Conservation (phyloP, 192 early-diverging fungal species). For the Irineochytrium annulatum region DNA sequence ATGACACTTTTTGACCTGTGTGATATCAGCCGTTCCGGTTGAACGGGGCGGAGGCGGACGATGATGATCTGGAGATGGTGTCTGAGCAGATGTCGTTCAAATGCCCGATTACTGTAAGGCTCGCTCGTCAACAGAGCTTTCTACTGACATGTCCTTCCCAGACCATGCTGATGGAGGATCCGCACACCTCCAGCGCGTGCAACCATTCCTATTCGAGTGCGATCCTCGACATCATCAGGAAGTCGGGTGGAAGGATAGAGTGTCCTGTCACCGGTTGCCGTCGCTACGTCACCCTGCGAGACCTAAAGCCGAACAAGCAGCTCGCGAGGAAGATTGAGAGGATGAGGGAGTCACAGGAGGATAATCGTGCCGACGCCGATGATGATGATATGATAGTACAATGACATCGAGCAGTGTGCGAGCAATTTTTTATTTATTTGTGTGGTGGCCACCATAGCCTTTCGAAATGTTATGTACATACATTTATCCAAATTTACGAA, state of each 20-base stretch:
- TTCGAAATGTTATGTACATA: too few relatives aligned
- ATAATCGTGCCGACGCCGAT: neutral
- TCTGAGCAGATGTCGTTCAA: conserved; percentile 3
- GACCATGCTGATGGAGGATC: neutral
- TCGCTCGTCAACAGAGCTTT: neutral
- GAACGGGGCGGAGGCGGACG: neutral
- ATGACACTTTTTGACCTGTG: neutral
- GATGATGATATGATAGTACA: too few relatives aligned
- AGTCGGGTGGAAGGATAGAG: neutral
- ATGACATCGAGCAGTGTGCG: too few relatives aligned
- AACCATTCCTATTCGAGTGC: conserved; percentile 7
- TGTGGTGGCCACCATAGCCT: too few relatives aligned
- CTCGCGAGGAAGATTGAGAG: conserved; percentile 6
- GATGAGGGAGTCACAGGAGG: conserved; percentile 3
- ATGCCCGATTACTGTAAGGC: conserved; percentile 7
- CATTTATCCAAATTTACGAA: too few relatives aligned
- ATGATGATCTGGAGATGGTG: conserved; percentile 12
- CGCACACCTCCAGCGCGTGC: conserved; percentile 8
- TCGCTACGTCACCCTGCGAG: neutral
- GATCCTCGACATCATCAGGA: conserved; percentile 2
- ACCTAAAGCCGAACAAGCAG: neutral
- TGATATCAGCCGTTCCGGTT: neutral
- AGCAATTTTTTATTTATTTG: too few relatives aligned
- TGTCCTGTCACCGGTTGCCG: conserved; percentile 17
- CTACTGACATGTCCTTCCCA: neutral